Base-by-base conservation (phyloP, 1,284 basidiomycete genomes). In the Phaffia rhodozyma region DNA sequence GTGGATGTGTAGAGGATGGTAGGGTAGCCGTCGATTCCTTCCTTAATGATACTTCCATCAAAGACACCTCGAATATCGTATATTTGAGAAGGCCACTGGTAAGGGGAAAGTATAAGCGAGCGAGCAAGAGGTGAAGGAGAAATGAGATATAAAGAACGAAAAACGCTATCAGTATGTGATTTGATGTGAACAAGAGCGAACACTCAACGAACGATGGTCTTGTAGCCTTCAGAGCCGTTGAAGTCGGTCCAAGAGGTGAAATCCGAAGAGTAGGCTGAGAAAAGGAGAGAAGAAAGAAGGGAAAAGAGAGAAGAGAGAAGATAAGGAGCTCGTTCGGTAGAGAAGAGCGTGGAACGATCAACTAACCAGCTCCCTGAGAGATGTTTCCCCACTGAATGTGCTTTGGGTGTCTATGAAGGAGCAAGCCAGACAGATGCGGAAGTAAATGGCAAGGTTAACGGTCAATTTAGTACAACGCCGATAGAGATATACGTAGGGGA, bases 61-160 rank as follows among this genome's bases (percentile, higher is more conserved):
- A 71, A 70, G 4, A 71, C 67, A 27, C 69, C 70, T 21, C 69
- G 65, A 47, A 70, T 71, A 48, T 71, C 70, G 63, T 71, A 71
- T 30, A 70, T 34, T 38, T 65, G 58, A 18, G 57, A 65, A 6
- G 70, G 67, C 29, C 55, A 66, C 68, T 68, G 53, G 7, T 52
- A 38, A 32, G 34, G 34, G 11, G 55, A 43, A 20, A 38, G n/a
- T 1, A 47, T 23, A n/a, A 32, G 21, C 34, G 5, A 20, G n/a
- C 29, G 23, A 51, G n/a, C 30, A 23, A 52, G 50, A 49, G n/a
- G n/a, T n/a, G n/a, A n/a, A n/a, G n/a, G n/a, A n/a, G 38, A 60
- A 49, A 34, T 32, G 29, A 32, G 38, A 21, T 25, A 63, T 27
- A 27, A 29, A n/a, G 38, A 32, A 32, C 9, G 4, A 32, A 3